Evolutionary conservation across 2,329 filamentous ascomycete genomes (phyloP).

Genomic region (Talaromyces pinophilus): DNA sequence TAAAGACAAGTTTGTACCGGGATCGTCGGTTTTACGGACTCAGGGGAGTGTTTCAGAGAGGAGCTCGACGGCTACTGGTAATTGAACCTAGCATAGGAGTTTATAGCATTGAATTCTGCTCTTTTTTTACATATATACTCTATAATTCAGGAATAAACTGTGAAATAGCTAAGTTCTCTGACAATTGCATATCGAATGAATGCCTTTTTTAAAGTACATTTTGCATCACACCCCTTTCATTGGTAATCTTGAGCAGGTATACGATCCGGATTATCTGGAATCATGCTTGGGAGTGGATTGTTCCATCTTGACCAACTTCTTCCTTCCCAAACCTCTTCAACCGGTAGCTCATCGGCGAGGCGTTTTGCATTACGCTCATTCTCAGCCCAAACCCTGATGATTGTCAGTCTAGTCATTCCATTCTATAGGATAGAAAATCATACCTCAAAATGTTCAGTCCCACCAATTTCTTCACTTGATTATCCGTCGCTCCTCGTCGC

Average conservation of each 20-base stretch:
- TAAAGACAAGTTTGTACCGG: slow-evolving; percentile 16
- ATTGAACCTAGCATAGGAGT: slow-evolving; percentile 9
- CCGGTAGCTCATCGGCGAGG: slow-evolving; percentile 13
- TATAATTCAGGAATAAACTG: slow-evolving; percentile 3
- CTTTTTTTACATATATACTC: background rate
- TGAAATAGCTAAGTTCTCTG: slow-evolving; percentile 1
- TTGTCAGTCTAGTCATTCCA: slow-evolving; percentile 13
- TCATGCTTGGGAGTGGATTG: slow-evolving; percentile 21
- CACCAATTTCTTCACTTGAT: slow-evolving; percentile 38
- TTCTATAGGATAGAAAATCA: background rate
- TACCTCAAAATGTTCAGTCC: slow-evolving; percentile 39
- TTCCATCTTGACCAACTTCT: slow-evolving; percentile 21
- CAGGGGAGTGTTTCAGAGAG: slow-evolving; percentile 17
- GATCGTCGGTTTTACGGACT: slow-evolving; percentile 11
- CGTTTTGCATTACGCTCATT: slow-evolving; percentile 15
- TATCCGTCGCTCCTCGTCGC: slow-evolving; percentile 41
- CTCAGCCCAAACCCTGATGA: slow-evolving; percentile 3
- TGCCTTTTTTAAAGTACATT: slow-evolving; percentile 9
- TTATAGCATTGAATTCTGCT: slow-evolving; percentile 6
- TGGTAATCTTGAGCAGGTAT: slow-evolving; percentile 17
- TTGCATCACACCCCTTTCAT: slow-evolving; percentile 8
- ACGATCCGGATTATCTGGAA: slow-evolving; percentile 16
- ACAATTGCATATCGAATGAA: slow-evolving; percentile 7
- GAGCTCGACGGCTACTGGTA: slow-evolving; percentile 12
- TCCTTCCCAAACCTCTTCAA: slow-evolving; percentile 20